Conservation (phyloP, 1,284 basidiomycete species). For the Puccinia coronata region DNA sequence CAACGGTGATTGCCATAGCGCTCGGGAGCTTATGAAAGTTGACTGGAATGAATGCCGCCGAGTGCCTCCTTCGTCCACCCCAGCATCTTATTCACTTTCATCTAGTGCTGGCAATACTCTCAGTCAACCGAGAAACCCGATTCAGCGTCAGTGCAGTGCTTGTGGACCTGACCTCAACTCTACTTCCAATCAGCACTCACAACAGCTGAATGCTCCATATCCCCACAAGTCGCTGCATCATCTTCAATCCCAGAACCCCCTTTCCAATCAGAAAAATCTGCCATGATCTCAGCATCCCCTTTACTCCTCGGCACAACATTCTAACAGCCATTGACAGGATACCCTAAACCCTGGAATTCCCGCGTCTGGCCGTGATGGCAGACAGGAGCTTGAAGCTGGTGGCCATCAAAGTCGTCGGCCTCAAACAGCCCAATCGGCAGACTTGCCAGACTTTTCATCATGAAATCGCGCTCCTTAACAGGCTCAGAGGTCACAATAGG, state of each 20-base stretch:
- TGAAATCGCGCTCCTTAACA: slow-evolving; percentile 82
- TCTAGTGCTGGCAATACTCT: too few species aligned
- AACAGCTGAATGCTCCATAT: background rate
- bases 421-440: slow-evolving; percentile 76
- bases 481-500: slow-evolving; percentile 79
- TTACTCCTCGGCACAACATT: background rate
- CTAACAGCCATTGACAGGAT: background rate
- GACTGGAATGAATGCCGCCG: slow-evolving; percentile 80
- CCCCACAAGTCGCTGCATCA: background rate
- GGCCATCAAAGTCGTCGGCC: slow-evolving; percentile 81
- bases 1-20: slow-evolving; percentile 89
- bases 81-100: too few species aligned
- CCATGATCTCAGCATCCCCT: background rate
- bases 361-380: slow-evolving; percentile 13
- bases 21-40: slow-evolving; percentile 87
- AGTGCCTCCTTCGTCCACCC: too few species aligned
- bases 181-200: background rate
- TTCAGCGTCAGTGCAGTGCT: background rate
- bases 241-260: slow-evolving; percentile 7
- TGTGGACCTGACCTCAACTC: slow-evolving; percentile 8
- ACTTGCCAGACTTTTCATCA: slow-evolving; percentile 90
- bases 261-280: background rate
- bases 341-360: background rate
- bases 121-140: slow-evolving; percentile 15
- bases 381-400: slow-evolving; percentile 60